These are phyloP conservation scores for Cytidiella melzeri DNA, from an alignment of 768 basidiomycete species.

Conservation along the genomic window DNA sequence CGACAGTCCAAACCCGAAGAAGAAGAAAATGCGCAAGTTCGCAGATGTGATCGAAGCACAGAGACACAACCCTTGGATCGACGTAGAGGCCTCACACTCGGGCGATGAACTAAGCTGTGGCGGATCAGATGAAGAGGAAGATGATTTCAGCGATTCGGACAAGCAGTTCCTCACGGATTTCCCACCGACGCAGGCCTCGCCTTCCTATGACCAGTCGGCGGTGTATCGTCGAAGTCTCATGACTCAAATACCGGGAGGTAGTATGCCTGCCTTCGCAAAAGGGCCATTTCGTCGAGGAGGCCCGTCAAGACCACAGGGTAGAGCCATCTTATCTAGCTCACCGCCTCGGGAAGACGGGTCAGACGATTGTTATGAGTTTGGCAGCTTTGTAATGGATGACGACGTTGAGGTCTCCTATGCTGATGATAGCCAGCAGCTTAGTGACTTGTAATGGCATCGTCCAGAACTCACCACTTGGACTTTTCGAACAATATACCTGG, in stretches of 20 bases:
- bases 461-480: too few relatives aligned
- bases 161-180: conserved; percentile 57
- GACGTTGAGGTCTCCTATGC: conserved; percentile 59
- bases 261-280: conserved; percentile 46
- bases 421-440: neutral
- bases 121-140: conserved; percentile 48
- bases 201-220: conserved; percentile 67
- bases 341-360: conserved; percentile 46
- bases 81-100: conserved; percentile 70
- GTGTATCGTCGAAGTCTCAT: conserved; percentile 68
- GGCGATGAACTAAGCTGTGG: conserved; percentile 74
- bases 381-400: conserved; percentile 78
- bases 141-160: conserved; percentile 59
- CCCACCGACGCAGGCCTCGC: conserved; percentile 60
- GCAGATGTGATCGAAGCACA: conserved; percentile 29
- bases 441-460: neutral
- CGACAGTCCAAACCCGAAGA: conserved; percentile 16
- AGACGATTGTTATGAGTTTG: conserved; percentile 62
- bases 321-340: conserved; percentile 48
- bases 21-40: conserved; percentile 23
- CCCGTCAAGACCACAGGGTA: conserved; percentile 25
- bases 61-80: conserved; percentile 44
- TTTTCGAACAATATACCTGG: too few relatives aligned
- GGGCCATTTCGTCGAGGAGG: neutral
- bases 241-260: conserved; percentile 51